phyloP scores from a whole-genome alignment of 768 basidiomycete species.

The Lentinula raphanica region DNA sequence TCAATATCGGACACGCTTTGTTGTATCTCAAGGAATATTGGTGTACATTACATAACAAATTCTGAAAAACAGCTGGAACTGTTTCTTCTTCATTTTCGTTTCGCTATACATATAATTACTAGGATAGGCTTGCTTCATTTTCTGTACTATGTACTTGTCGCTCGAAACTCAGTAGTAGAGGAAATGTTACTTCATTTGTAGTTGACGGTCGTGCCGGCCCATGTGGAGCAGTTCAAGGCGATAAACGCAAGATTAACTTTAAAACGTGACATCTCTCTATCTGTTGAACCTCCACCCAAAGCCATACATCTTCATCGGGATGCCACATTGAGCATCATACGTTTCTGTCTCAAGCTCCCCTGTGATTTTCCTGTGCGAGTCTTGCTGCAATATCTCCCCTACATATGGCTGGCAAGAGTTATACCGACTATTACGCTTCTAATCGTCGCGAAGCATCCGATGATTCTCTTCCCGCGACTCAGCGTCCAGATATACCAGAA shows the following conservation, averaged over 20 bases:
- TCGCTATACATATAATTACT: background rate
- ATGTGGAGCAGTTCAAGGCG: background rate
- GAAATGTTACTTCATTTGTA: no score
- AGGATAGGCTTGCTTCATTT: no score
- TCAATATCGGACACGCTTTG: background rate
- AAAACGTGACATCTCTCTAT: background rate
- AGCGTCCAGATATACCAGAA: conserved; percentile 53
- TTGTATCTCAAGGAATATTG: background rate
- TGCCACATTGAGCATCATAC: background rate
- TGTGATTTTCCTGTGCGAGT: background rate
- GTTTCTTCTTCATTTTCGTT: background rate
- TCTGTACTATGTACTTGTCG: no score
- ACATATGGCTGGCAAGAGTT: background rate
- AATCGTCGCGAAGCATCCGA: conserved; percentile 41
- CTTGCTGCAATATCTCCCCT: background rate
- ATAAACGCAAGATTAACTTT: no score
- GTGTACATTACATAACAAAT: background rate
- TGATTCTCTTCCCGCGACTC: conserved; percentile 43
- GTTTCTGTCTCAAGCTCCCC: background rate
- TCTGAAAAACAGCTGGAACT: background rate
- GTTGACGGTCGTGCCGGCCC: no score
- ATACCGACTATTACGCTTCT: background rate
- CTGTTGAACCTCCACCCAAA: background rate
- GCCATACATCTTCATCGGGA: background rate
- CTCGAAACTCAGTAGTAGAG: no score